Conservation (phyloP, 2,329 filamentous ascomycete genomes). For the Hypocreales sp. region DNA sequence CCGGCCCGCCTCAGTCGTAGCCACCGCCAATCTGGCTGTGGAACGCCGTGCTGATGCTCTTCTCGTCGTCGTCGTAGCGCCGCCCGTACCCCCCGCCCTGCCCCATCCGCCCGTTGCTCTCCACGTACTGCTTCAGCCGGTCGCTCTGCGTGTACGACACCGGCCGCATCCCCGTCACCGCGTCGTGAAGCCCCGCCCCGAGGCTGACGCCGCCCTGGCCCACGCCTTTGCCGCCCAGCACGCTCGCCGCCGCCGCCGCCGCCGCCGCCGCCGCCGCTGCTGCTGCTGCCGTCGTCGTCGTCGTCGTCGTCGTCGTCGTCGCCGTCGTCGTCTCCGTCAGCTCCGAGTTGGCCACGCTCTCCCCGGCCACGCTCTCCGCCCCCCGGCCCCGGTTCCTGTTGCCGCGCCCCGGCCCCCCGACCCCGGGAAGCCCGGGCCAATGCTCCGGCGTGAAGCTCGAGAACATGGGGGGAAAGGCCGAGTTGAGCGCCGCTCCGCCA, state of each 20-base stretch:
- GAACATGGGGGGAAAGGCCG: constrained; percentile 86
- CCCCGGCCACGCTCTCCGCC: constrained; percentile 70
- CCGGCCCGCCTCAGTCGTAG: constrained; percentile 29
- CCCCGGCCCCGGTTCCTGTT: constrained; percentile 51
- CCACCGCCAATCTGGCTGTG: constrained; percentile 75
- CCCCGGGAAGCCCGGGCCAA: constrained; percentile 73
- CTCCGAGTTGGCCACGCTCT: constrained; percentile 85
- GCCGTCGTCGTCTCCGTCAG: constrained; percentile 71
- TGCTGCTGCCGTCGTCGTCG: constrained; percentile 23
- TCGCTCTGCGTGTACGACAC: constrained; percentile 49
- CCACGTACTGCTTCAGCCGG: constrained; percentile 85
- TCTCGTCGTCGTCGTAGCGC: constrained; percentile 77
- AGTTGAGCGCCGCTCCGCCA: constrained; percentile 59
- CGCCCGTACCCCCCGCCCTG: constrained; percentile 54
- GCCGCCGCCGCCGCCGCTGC: constrained; percentile 75
- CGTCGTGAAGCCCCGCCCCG: constrained; percentile 60
- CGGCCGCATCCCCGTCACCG: constrained; percentile 48
- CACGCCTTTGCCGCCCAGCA: constrained; percentile 59
- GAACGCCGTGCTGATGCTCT: constrained; percentile 92
- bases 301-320: constrained; percentile 43
- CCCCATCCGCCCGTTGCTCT: constrained; percentile 60
- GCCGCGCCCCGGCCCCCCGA: constrained; percentile 42
- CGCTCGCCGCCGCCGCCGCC: constrained; percentile 44
- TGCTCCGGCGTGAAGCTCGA: constrained; percentile 74
- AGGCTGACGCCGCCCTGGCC: constrained; percentile 82